These are phyloP conservation scores for Aphanomyces invadans DNA, from an alignment of 352 stramenopile genomes.

Conservation along the genomic window DNA sequence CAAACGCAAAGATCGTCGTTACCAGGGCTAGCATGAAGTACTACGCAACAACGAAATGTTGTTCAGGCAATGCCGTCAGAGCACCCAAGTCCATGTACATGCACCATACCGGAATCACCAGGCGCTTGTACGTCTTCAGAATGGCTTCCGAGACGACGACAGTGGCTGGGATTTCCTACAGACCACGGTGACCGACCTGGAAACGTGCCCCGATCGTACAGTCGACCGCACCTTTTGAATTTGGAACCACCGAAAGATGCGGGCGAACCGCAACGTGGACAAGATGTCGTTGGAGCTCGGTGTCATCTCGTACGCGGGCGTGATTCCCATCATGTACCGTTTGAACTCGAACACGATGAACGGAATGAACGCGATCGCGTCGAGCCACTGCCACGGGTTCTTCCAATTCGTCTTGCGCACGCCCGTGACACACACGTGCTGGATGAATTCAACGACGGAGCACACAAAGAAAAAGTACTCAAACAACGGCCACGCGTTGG, in stretches of 20 bases:
- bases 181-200: too few species aligned
- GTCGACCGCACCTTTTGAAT: constrained; percentile 49
- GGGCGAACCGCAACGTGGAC: constrained; percentile 48
- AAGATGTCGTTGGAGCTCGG: constrained; percentile 53
- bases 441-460: constrained; percentile 49
- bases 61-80: too few species aligned
- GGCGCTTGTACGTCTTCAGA: constrained; percentile 64
- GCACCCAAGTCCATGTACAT: too few species aligned
- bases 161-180: constrained; percentile 52
- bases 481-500: constrained; percentile 38
- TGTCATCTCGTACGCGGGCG: constrained; percentile 57
- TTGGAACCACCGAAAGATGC: constrained; percentile 65
- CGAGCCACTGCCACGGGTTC: constrained; percentile 56
- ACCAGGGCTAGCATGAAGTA: constrained; percentile 77
- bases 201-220: too few species aligned
- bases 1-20: constrained; percentile 63
- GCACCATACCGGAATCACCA: constrained; percentile 42
- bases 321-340: constrained; percentile 30
- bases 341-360: constrained; percentile 55
- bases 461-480: constrained; percentile 67
- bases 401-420: constrained; percentile 41
- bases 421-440: constrained; percentile 35
- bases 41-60: too few species aligned
- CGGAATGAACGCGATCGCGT: constrained; percentile 59
- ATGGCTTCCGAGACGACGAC: constrained; percentile 72